Percentiles rank a stretch among this genome's conserved stretches.
phyloP scores from a whole-genome alignment of 495 filamentous ascomycete species.

The Durotheca rogersii region DNA sequence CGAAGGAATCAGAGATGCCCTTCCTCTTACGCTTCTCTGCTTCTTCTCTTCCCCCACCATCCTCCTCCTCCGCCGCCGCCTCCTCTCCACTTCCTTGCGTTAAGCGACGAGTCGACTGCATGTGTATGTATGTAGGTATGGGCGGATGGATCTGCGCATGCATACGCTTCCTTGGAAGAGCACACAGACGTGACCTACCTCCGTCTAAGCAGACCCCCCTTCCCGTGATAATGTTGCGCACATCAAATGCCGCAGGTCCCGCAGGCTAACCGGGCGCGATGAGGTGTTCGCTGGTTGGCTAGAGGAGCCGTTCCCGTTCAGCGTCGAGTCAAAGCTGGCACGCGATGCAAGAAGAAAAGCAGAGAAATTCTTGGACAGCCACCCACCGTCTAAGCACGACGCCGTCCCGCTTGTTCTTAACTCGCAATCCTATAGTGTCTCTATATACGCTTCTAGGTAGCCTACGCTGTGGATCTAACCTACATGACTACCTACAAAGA shows the following conservation, averaged over 20 bases:
- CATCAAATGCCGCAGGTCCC: not conserved
- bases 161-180: conserved; percentile 25
- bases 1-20: not conserved
- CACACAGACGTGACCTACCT: not conserved
- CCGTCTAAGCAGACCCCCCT: too few relatives aligned
- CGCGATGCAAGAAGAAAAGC: too few relatives aligned
- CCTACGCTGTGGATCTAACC: conserved; percentile 4
- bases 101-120: conserved; percentile 16
- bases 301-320: not conserved
- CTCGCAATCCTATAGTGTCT: too few relatives aligned
- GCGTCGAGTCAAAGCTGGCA: not conserved
- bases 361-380: too few relatives aligned
- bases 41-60: too few relatives aligned
- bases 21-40: too few relatives aligned
- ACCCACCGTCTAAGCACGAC: not conserved
- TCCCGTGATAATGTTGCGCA: not conserved
- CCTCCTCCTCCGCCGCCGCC: too few relatives aligned
- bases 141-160: too few relatives aligned
- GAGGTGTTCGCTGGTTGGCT: not conserved
- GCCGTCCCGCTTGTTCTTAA: not conserved
- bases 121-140: too few relatives aligned
- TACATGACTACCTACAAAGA: conserved; percentile 14
- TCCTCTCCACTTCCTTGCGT: conserved; percentile 22
- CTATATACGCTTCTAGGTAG: too few relatives aligned
- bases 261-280: not conserved